These are phyloP conservation scores for Begonia loranthoides DNA, from an alignment of 306 rosid genomes.

Conservation along the genomic window DNA sequence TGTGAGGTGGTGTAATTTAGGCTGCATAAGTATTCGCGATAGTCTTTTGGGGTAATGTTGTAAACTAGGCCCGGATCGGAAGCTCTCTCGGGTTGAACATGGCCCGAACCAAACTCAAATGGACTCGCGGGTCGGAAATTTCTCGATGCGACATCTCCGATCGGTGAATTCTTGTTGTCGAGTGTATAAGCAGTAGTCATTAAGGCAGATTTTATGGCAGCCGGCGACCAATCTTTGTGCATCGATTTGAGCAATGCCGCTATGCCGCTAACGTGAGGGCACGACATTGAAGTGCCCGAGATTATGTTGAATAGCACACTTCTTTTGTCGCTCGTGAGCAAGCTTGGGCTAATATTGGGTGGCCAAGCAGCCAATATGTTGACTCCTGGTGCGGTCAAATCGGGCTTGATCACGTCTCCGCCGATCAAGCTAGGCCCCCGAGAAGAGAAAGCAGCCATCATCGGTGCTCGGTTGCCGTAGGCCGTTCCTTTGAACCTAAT, in stretches of 20 bases:
- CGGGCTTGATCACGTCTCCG: conserved; percentile 54
- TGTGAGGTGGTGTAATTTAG: conserved; percentile 42
- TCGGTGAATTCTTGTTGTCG: no score
- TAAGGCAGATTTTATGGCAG: no score
- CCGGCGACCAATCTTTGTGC: conserved; percentile 51
- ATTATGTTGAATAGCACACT: conserved; percentile 37
- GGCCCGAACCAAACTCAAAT: no score
- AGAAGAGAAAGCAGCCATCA: conserved; percentile 60
- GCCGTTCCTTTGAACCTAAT: conserved; percentile 36
- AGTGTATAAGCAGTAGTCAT: no score
- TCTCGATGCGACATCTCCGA: no score
- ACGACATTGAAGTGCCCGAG: conserved; percentile 85
- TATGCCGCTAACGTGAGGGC: conserved; percentile 68
- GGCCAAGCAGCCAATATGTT: conserved; percentile 79
- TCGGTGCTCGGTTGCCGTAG: conserved; percentile 42
- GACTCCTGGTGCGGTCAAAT: conserved; percentile 72
- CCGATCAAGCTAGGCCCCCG: conserved; percentile 47
- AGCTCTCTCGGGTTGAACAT: conserved; percentile 48
- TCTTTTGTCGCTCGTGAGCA: conserved; percentile 34
- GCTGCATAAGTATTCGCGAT: conserved; percentile 40
- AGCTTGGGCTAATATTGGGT: conserved; percentile 28
- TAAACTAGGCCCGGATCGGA: conserved; percentile 57
- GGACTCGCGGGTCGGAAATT: no score
- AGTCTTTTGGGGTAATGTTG: conserved; percentile 34
- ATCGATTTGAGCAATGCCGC: conserved; percentile 41